phyloP scores from a whole-genome alignment of 768 basidiomycete species.

The Collybiopsis luxurians region DNA sequence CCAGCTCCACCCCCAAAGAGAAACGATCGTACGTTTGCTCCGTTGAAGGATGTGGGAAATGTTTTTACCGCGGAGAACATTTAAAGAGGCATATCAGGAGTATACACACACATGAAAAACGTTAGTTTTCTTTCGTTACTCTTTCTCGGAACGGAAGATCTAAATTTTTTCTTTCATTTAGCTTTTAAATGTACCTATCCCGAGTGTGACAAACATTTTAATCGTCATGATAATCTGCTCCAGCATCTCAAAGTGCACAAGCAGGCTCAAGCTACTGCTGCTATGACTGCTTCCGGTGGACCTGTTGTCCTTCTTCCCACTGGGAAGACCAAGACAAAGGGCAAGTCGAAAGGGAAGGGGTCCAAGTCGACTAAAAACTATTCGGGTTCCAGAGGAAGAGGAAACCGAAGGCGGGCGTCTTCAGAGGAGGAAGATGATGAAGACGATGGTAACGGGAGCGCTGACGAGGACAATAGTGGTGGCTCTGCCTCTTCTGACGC shows the following conservation, averaged over 20 bases:
- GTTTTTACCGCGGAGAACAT: slow-evolving; percentile 78
- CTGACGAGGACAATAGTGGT: background rate
- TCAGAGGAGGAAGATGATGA: background rate
- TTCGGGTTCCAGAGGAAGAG: background rate
- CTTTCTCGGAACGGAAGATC: background rate
- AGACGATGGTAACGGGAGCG: background rate
- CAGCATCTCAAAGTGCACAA: slow-evolving; percentile 77
- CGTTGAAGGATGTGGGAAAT: slow-evolving; percentile 73
- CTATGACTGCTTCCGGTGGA: slow-evolving; percentile 2
- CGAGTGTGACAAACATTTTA: slow-evolving; percentile 70
- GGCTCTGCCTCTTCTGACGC: background rate
- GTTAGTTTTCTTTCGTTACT: slow-evolving; percentile 38
- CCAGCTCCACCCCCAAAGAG: slow-evolving; percentile 17
- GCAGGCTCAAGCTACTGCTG: slow-evolving; percentile 26
- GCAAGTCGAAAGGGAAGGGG: background rate
- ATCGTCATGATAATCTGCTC: slow-evolving; percentile 76
- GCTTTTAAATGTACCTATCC: slow-evolving; percentile 72
- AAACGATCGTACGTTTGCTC: slow-evolving; percentile 61
- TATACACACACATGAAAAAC: slow-evolving; percentile 83
- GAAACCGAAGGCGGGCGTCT: background rate
- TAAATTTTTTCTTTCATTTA: slow-evolving; percentile 22
- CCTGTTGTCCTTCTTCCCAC: background rate
- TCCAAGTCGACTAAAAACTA: background rate
- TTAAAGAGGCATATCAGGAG: slow-evolving; percentile 78
- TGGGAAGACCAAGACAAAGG: background rate